Conservation (phyloP, 75 land plant species). For the Sequoiadendron giganteum region DNA sequence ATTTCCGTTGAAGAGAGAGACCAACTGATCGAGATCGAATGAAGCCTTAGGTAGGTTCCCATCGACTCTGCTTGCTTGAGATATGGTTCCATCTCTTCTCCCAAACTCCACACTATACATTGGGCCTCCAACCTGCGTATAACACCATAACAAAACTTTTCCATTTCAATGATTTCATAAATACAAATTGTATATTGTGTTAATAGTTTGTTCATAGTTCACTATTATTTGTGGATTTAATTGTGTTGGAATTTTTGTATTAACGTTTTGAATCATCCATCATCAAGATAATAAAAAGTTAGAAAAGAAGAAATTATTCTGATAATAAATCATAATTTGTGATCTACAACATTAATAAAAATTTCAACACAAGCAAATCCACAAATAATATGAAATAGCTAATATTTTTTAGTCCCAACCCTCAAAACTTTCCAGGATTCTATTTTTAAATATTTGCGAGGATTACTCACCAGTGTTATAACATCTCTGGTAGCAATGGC, state of each 20-base stretch:
- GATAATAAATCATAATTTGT: no score
- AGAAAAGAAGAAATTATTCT: no score
- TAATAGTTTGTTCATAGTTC: neutral
- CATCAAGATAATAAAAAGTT: no score
- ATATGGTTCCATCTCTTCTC: constrained; percentile 51
- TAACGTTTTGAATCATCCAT: no score
- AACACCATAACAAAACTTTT: neutral
- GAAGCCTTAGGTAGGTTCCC: constrained; percentile 41
- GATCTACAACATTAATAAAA: no score
- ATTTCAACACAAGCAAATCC: no score
- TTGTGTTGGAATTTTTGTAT: no score
- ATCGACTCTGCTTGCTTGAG: constrained; percentile 24
- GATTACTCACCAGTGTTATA: constrained; percentile 18
- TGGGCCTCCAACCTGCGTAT: constrained; percentile 51
- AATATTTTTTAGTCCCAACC: neutral
- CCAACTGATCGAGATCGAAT: constrained; percentile 35
- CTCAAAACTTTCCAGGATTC: neutral
- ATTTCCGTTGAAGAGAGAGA: constrained; percentile 27
- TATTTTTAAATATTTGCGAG: neutral
- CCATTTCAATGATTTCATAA: neutral
- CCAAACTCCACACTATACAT: constrained; percentile 35
- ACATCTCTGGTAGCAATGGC: constrained; percentile 30
- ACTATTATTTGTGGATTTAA: no score
- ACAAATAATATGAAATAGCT: neutral
- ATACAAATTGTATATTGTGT: neutral